These are phyloP conservation scores for Citrus sp. DNA, from an alignment of 345 rosid species.

Conservation along the genomic window DNA sequence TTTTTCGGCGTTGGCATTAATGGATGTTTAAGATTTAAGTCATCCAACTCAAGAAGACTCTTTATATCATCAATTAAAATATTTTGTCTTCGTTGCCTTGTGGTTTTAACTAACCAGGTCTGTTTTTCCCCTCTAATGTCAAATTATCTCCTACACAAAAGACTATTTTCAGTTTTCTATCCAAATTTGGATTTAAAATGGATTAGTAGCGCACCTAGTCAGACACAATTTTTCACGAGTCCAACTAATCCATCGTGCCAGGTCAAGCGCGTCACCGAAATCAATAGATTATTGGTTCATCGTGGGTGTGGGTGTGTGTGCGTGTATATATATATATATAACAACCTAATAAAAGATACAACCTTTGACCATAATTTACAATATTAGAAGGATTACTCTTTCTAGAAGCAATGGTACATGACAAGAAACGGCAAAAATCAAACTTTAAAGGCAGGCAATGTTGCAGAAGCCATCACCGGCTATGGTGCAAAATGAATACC, in stretches of 20 bases:
- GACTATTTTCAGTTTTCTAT: neutral
- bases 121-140: neutral
- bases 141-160: neutral
- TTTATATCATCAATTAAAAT: neutral
- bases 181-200: slow-evolving; percentile 2
- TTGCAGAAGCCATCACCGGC: neutral
- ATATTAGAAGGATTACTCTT: neutral
- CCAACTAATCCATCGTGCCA: neutral
- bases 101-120: too few relatives aligned
- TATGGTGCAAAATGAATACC: neutral
- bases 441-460: neutral
- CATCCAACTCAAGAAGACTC: neutral
- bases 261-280: neutral
- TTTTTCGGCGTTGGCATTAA: too few relatives aligned
- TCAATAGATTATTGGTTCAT: neutral
- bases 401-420: neutral
- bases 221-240: neutral
- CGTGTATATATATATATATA: neutral
- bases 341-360: neutral
- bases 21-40: neutral
- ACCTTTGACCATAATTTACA: neutral
- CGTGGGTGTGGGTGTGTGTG: too few relatives aligned
- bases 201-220: neutral
- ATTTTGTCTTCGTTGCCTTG: too few relatives aligned
- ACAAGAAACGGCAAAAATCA: neutral